phyloP scores from a whole-genome alignment of 768 basidiomycete species.

The Austroboletus eburneus region DNA sequence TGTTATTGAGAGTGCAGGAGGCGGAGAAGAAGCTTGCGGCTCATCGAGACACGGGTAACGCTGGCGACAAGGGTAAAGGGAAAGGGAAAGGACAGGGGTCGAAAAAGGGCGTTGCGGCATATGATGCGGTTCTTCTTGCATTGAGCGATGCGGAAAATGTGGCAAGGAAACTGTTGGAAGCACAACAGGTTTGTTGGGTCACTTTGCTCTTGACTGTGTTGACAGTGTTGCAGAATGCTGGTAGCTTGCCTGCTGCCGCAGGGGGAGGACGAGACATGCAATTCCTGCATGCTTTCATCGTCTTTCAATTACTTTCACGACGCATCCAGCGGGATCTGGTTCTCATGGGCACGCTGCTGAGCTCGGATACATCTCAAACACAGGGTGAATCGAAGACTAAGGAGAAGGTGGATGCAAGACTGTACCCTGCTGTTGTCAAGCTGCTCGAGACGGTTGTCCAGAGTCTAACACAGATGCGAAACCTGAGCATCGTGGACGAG shows the following conservation, averaged over 20 bases:
- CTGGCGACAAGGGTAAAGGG: constrained; percentile 29
- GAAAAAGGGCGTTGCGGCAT: constrained; percentile 79
- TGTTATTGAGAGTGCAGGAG: constrained; percentile 76
- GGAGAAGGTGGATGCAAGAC: constrained; percentile 59
- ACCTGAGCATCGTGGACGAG: constrained; percentile 82
- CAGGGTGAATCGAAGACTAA: constrained; percentile 27
- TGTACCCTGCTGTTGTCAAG: constrained; percentile 88
- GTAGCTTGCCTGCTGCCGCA: constrained; percentile 34
- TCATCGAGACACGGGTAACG: constrained; percentile 22
- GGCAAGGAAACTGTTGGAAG: constrained; percentile 72
- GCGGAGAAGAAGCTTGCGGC: constrained; percentile 59
- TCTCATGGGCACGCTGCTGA: constrained; percentile 62
- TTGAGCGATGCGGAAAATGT: constrained; percentile 89
- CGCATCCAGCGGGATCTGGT: constrained; percentile 88
- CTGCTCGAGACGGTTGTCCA: constrained; percentile 82
- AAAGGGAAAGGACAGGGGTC: constrained; percentile 42
- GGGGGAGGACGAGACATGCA: constrained; percentile 65
- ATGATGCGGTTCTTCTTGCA: constrained; percentile 79
- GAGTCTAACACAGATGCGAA: constrained; percentile 79
- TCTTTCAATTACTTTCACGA: constrained; percentile 81
- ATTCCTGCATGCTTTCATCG: constrained; percentile 83
- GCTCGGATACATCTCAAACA: constrained; percentile 36
- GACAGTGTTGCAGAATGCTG: constrained; percentile 35
- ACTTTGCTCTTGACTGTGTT: neutral
- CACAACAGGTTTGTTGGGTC: constrained; percentile 61